Evolutionary conservation across 331 rosid species (phyloP).

Genomic region (Pyracantha coccinea): DNA sequence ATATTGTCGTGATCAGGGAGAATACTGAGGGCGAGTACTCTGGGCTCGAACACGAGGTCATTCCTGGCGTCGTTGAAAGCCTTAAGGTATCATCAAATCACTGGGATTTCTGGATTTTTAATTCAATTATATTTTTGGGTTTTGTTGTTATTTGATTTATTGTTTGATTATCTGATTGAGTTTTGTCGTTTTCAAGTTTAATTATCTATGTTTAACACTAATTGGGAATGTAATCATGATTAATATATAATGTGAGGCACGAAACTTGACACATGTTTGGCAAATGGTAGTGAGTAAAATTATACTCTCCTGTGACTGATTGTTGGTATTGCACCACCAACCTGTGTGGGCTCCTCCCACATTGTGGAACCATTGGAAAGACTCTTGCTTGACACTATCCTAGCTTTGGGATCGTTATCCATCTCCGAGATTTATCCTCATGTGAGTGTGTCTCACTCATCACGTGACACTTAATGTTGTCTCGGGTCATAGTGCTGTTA

Average conservation of each 20-base stretch:
- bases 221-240: not conserved
- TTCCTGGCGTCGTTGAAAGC: constrained; percentile 91
- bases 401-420: not conserved
- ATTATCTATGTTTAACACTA: not conserved
- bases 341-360: not conserved
- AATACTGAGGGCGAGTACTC: constrained; percentile 87
- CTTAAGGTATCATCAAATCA: constrained; percentile 46
- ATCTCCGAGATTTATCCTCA: no score
- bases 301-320: not conserved
- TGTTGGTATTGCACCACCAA: not conserved
- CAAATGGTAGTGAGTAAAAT: not conserved
- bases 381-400: not conserved
- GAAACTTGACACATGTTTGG: not conserved
- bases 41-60: constrained; percentile 87
- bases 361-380: not conserved
- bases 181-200: not conserved
- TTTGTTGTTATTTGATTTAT: not conserved
- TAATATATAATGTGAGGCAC: not conserved
- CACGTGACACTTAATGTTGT: not conserved
- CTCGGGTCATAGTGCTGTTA: no score
- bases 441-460: not conserved
- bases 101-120: not conserved
- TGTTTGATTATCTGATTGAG: not conserved
- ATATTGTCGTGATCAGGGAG: constrained; percentile 80
- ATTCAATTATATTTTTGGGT: not conserved